phyloP scores from a whole-genome alignment of 495 filamentous ascomycete genomes.

The Niebla homalea region DNA sequence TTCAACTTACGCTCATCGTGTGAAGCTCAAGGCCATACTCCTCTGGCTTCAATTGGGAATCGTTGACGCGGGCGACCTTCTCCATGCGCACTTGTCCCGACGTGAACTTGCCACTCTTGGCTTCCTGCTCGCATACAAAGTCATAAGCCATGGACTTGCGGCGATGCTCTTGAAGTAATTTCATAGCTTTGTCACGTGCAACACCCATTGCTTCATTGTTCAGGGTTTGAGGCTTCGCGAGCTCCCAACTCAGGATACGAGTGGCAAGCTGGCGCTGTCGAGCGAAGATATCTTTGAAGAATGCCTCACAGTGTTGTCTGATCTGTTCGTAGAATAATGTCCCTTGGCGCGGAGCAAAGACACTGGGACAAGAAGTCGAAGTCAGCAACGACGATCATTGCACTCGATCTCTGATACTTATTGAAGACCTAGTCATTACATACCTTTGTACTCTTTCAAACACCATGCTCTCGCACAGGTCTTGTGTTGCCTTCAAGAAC shows the following conservation, averaged over 20 bases:
- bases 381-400: conserved; percentile 19
- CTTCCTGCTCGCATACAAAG: conserved; percentile 6
- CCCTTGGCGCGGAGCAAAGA: conserved; percentile 25
- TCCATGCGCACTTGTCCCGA: conserved; percentile 3
- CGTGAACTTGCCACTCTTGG: not conserved
- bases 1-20: conserved; percentile 37
- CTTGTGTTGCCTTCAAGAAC: conserved; percentile 22
- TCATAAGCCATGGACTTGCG: conserved; percentile 2
- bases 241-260: conserved; percentile 6
- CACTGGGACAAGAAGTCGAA: too few species aligned
- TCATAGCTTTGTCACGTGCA: not conserved
- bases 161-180: conserved; percentile 2
- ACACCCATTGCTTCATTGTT: conserved; percentile 6
- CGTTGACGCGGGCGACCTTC: conserved; percentile 14
- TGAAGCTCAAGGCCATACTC: conserved; percentile 31
- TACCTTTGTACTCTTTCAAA: conserved; percentile 8
- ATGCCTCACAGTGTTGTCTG: conserved; percentile 18
- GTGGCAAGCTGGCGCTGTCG: conserved; percentile 13
- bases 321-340: conserved; percentile 27
- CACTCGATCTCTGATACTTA: not conserved
- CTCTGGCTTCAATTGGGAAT: conserved; percentile 29
- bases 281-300: conserved; percentile 15
- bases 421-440: too few species aligned
- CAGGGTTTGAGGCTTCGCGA: conserved; percentile 5
- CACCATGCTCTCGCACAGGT: conserved; percentile 22